Conservation (phyloP, 208 protist genomes). For the Leishmania tarentolae region DNA sequence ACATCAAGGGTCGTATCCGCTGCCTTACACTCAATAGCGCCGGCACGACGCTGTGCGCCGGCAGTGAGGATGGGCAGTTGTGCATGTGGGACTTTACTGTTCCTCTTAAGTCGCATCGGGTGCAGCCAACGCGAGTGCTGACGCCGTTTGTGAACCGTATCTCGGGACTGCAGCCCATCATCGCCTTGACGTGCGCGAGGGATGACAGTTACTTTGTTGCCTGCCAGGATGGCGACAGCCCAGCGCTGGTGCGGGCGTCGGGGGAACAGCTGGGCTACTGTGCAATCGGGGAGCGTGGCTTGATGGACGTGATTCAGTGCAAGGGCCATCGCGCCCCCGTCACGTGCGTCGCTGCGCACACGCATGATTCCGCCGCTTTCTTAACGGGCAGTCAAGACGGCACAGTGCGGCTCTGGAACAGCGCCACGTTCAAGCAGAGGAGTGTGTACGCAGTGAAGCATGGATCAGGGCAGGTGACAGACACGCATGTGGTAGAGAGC, state of each 20-base stretch:
- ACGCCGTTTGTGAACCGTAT: constrained; percentile 86
- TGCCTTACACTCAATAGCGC: constrained; percentile 54
- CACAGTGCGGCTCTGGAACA: constrained; percentile 73
- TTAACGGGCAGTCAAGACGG: constrained; percentile 72
- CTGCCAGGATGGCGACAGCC: constrained; percentile 79
- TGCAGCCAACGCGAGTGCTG: constrained; percentile 68
- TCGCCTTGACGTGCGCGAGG: constrained; percentile 44
- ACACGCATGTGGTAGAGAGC: constrained; percentile 71
- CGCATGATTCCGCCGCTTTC: constrained; percentile 40
- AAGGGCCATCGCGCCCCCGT: constrained; percentile 74
- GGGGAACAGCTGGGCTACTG: constrained; percentile 74
- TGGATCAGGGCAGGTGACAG: constrained; percentile 68
- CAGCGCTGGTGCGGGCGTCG: constrained; percentile 51
- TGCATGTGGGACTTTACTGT: constrained; percentile 80
- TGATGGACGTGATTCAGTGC: constrained; percentile 74
- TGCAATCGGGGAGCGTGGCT: constrained; percentile 71
- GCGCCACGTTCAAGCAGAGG: constrained; percentile 38
- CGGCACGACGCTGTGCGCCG: constrained; percentile 61
- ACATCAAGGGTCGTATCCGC: constrained; percentile 59
- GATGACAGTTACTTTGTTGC: constrained; percentile 72
- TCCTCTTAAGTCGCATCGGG: constrained; percentile 38
- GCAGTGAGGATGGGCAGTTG: constrained; percentile 70
- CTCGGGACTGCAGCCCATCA: constrained; percentile 71
- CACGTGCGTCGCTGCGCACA: constrained; percentile 54
- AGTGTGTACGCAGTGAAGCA: constrained; percentile 76